phyloP scores from a whole-genome alignment of 768 basidiomycete species.

The Boletellus ananas region DNA sequence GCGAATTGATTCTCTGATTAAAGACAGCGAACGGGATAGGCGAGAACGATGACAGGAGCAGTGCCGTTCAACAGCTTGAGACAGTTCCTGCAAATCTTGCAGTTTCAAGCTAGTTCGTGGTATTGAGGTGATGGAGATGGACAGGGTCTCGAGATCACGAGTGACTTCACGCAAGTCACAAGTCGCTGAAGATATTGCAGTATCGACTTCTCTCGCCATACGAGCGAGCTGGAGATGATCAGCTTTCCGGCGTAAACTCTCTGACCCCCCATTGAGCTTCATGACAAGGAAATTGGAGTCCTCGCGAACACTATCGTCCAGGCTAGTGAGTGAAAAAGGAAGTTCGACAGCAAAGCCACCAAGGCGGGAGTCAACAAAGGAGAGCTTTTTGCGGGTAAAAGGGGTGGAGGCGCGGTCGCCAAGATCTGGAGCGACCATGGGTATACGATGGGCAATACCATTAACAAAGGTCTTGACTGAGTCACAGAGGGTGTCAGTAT shows the following conservation, averaged over 20 bases:
- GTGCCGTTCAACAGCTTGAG: constrained; percentile 34
- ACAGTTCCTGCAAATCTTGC: constrained; percentile 36
- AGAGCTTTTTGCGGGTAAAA: constrained; percentile 34
- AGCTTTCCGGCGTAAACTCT: constrained; percentile 45
- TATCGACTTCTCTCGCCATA: constrained; percentile 53
- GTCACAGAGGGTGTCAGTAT: constrained; percentile 37
- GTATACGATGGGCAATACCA: constrained; percentile 47
- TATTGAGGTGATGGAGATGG: constrained; percentile 31
- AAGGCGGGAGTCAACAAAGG: constrained; percentile 34
- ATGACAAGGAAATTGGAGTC: constrained; percentile 70
- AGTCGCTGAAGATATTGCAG: constrained; percentile 34
- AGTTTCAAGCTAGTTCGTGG: constrained; percentile 28
- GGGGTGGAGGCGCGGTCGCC: constrained; percentile 10
- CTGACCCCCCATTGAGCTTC: constrained; percentile 53
- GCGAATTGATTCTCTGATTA: constrained; percentile 51
- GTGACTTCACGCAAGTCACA: constrained; percentile 38
- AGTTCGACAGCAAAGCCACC: constrained; percentile 36
- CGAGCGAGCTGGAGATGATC: constrained; percentile 49
- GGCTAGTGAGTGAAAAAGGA: constrained; percentile 52
- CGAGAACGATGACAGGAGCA: constrained; percentile 33
- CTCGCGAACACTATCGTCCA: constrained; percentile 65
- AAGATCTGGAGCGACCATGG: constrained; percentile 47
- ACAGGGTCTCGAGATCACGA: constrained; percentile 39
- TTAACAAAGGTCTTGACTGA: constrained; percentile 48
- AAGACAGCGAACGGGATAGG: constrained; percentile 47